These are phyloP conservation scores for Omphalea diandra DNA, from an alignment of 441 rosid genomes.

Conservation along the genomic window DNA sequence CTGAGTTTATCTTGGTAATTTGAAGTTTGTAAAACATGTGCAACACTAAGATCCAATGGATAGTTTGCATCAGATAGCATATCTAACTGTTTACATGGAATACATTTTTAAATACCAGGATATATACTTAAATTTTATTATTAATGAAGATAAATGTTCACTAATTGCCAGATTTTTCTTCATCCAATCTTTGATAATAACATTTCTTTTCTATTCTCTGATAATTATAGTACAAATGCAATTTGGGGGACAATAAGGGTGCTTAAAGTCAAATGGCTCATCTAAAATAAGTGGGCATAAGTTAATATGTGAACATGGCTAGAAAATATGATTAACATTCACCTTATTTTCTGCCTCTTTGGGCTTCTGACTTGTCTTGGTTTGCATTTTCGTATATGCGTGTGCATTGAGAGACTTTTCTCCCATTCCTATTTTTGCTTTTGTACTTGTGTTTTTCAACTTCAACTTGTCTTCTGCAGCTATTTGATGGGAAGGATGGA, in stretches of 20 bases:
- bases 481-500: conserved; percentile 89
- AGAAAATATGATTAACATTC: neutral
- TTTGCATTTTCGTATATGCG: no score
- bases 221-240: no score
- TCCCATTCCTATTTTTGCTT: neutral
- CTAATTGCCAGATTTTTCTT: neutral
- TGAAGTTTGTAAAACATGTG: neutral
- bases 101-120: neutral
- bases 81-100: neutral
- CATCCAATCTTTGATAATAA: neutral
- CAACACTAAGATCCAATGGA: neutral
- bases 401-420: neutral
- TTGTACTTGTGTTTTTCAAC: neutral
- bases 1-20: neutral
- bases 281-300: neutral
- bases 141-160: neutral
- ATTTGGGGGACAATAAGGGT: neutral
- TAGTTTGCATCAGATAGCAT: neutral
- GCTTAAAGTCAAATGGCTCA: neutral
- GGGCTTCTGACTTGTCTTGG: neutral
- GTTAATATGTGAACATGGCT: no score
- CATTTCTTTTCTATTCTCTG: no score
- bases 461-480: conserved; percentile 37
- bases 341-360: neutral
- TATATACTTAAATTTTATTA: neutral